phyloP scores from a whole-genome alignment of 257 asterid genomes.

The Solanum corneliomulleri region DNA sequence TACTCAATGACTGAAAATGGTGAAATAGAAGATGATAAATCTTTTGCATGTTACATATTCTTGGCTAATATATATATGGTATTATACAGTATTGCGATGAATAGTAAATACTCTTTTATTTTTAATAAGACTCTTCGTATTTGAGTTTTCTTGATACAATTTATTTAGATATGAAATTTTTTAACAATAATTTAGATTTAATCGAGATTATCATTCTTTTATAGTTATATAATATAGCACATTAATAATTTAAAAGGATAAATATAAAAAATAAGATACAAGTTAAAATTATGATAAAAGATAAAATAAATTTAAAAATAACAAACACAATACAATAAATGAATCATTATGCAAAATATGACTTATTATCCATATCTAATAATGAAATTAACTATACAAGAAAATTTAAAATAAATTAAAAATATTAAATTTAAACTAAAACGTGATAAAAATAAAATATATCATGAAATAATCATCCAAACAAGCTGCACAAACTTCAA shows the following conservation, averaged over 20 bases:
- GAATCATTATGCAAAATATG: neutral
- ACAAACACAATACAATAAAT: neutral
- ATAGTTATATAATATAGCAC: too few species aligned
- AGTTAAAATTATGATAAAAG: too few species aligned
- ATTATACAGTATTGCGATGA: accelerated
- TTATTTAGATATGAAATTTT: too few species aligned
- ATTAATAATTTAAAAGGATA: too few species aligned
- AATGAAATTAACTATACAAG: neutral
- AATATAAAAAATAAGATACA: too few species aligned
- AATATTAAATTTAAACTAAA: neutral
- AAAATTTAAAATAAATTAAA: neutral
- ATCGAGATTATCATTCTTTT: accelerated
- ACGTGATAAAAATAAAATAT: neutral
- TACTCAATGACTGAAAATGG: neutral
- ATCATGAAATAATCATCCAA: neutral
- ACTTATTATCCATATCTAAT: neutral
- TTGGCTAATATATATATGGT: neutral
- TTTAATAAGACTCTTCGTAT: too few species aligned
- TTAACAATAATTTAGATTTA: too few species aligned
- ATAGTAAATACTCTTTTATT: too few species aligned
- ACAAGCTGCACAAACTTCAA: neutral
- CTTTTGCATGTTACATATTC: neutral
- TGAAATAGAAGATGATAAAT: neutral
- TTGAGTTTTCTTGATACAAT: too few species aligned
- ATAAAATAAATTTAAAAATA: neutral